These are phyloP conservation scores for Geotrichum candidum DNA, from an alignment of 1,139 yeast genomes.

Conservation along the genomic window DNA sequence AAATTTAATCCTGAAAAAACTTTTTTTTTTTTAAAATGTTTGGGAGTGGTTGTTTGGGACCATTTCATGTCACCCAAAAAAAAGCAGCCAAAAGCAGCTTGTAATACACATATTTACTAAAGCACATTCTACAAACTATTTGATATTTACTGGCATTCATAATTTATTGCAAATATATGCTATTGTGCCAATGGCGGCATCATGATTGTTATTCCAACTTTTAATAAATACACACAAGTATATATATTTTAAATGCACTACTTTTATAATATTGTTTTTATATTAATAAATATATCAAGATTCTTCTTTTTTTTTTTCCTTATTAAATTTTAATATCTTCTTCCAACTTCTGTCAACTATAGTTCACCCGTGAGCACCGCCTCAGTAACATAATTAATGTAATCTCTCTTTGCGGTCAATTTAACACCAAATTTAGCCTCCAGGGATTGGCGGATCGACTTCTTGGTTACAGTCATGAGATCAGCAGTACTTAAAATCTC, in stretches of 20 bases:
- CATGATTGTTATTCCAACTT: not conserved
- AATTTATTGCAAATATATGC: no score
- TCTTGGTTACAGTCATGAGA: constrained; percentile 38
- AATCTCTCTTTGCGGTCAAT: constrained; percentile 34
- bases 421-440: constrained; percentile 36
- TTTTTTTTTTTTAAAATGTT: no score
- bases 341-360: constrained; percentile 17
- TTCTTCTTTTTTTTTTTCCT: not conserved
- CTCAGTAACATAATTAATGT: constrained; percentile 38
- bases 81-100: no score
- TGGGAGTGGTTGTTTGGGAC: no score
- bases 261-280: not conserved
- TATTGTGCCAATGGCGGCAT: no score
- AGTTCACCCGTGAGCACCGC: constrained; percentile 39
- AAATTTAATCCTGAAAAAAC: no score
- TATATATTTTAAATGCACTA: not conserved
- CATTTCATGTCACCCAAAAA: no score
- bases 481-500: constrained; percentile 38
- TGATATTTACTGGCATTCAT: no score
- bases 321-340: not conserved
- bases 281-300: not conserved
- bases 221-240: not conserved
- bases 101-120: no score
- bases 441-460: constrained; percentile 34
- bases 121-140: no score